Percentiles rank a stretch among this genome's conserved stretches.
Conservation (phyloP, 2,329 filamentous ascomycete genomes). For the Arthroderma sp. region DNA sequence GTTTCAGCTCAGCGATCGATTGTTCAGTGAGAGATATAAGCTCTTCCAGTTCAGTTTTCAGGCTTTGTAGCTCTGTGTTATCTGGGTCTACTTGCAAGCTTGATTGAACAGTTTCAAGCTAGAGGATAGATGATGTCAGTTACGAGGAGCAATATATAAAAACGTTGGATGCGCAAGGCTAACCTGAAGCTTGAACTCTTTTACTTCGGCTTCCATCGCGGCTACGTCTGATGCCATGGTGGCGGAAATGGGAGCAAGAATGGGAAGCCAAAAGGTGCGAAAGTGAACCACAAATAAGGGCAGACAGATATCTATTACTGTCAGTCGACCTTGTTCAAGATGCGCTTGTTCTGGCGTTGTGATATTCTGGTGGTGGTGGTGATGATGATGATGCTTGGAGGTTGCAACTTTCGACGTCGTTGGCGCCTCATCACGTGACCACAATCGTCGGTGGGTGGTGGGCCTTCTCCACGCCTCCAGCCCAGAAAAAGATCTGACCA, state of each 20-base stretch:
- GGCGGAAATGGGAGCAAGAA: neutral
- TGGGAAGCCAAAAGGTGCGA: neutral
- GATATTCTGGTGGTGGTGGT: too few species aligned
- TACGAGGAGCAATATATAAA: neutral
- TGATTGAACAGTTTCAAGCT: conserved; percentile 66
- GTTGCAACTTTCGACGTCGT: too few species aligned
- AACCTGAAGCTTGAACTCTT: conserved; percentile 49
- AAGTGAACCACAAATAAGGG: neutral
- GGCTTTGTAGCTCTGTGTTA: conserved; percentile 61
- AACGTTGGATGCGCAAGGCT: neutral
- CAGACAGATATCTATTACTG: neutral
- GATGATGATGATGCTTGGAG: too few species aligned
- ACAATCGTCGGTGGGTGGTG: too few species aligned
- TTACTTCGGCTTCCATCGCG: conserved; percentile 38
- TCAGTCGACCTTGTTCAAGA: too few species aligned
- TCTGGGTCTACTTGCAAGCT: conserved; percentile 70
- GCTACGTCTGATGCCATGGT: conserved; percentile 31
- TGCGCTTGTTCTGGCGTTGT: too few species aligned
- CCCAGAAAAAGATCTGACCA: too few species aligned
- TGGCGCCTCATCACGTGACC: too few species aligned
- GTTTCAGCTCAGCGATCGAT: conserved; percentile 67
- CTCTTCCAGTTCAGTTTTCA: conserved; percentile 70
- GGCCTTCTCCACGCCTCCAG: too few species aligned
- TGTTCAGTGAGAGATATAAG: conserved; percentile 68
- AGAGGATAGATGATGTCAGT: conserved; percentile 4